Percentiles rank a stretch among this genome's conserved stretches.
phyloP scores from a whole-genome alignment of 2,329 filamentous ascomycete species.

The Calonectria multiphialidica region DNA sequence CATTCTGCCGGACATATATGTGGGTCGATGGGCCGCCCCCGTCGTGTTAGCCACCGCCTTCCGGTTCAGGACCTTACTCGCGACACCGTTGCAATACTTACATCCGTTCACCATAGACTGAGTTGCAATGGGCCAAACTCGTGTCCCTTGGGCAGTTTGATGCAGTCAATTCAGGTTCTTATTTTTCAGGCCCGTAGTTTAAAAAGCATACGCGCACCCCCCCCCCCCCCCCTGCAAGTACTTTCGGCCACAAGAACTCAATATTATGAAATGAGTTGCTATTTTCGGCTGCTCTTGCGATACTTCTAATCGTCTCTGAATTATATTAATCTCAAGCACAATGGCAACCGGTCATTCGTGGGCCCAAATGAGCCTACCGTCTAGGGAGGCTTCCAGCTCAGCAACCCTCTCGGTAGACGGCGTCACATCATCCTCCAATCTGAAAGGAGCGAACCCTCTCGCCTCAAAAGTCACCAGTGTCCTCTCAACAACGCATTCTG shows the following conservation, averaged over 20 bases:
- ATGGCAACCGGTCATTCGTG: conserved; percentile 36
- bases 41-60: conserved; percentile 40
- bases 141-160: not conserved
- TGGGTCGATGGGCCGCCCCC: conserved; percentile 27
- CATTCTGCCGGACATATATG: conserved; percentile 41
- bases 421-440: conserved; percentile 78
- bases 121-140: conserved; percentile 3
- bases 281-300: not conserved
- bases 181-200: not conserved
- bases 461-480: conserved; percentile 86
- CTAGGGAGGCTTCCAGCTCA: conserved; percentile 41
- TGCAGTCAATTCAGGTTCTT: not conserved
- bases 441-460: conserved; percentile 72
- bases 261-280: conserved; percentile 22
- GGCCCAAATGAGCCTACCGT: conserved; percentile 36
- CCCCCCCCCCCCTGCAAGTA: not conserved
- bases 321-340: conserved; percentile 17
- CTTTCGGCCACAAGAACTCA: not conserved
- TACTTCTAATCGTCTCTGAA: conserved; percentile 3
- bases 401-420: conserved; percentile 81
- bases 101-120: conserved; percentile 12
- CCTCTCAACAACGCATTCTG: conserved; percentile 91
- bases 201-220: too few relatives aligned
- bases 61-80: conserved; percentile 31
- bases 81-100: conserved; percentile 41